Conservation (phyloP, 495 filamentous ascomycete genomes). For the Friedmanniomyces simplex region DNA sequence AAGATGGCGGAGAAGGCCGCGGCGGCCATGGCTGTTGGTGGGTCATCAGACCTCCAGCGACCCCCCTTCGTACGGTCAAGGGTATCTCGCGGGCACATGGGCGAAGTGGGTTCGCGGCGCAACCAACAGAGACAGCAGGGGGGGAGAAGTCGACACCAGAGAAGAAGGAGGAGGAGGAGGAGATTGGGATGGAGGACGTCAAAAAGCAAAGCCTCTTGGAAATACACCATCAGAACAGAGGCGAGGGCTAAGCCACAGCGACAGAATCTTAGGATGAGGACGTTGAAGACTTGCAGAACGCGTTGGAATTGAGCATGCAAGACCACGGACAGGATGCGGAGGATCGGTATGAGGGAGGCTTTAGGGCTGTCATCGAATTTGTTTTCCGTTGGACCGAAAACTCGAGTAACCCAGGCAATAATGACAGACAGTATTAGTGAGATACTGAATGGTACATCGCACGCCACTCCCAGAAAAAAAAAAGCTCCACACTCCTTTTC, state of each 20-base stretch:
- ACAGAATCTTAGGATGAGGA: not conserved
- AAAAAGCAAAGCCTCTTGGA: conserved; percentile 66
- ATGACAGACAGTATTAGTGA: no score
- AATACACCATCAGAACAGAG: conserved; percentile 24
- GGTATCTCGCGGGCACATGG: conserved; percentile 3
- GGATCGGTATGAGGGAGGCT: not conserved
- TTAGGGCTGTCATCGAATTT: not conserved
- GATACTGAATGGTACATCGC: no score
- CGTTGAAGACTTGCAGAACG: conserved; percentile 14
- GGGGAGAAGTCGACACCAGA: conserved; percentile 32
- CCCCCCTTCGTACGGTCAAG: conserved; percentile 5
- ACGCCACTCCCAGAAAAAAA: no score
- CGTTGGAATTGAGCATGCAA: conserved; percentile 15
- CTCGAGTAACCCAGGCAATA: no score
- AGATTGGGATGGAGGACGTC: conserved; percentile 59
- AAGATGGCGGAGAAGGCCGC: not conserved
- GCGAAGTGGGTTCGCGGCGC: conserved; percentile 32
- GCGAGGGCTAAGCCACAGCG: not conserved
- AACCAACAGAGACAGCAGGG: not conserved
- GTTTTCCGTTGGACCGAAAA: no score
- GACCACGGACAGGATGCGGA: not conserved
- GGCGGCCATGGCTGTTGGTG: not conserved
- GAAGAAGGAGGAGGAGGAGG: conserved; percentile 52
- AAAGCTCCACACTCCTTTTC: no score
- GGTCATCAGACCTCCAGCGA: not conserved